Evolutionary conservation across 805 yeast genomes (phyloP), one percentile per base, ranked within the genome.

Genomic region (Saturnispora gosingensis): DNA sequence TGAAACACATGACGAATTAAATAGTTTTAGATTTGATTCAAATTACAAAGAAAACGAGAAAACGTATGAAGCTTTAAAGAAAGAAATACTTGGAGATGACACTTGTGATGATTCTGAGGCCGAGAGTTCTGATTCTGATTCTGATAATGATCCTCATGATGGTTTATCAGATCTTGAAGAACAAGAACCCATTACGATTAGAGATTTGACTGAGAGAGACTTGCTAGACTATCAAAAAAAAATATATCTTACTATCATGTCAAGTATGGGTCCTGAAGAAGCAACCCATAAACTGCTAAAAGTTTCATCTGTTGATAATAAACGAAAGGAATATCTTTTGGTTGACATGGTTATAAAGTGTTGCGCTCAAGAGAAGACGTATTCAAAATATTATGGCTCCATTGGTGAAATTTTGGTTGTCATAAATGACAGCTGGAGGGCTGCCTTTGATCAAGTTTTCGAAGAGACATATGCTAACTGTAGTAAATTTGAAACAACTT

Each of bases 211-310:
- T 0, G 83, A 83, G 45, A 68, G 82, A 0, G 79, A 79, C 25
- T 66, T 82, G 30, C 71, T 81, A 2, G 80, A 81, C 48, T 80
- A 81, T 58, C 88, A 88, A 58, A 88, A 88, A 59, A 77, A 77
- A 1, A 84, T 91, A 2, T 91, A 91, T 59, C 69, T 90, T 28
- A 83, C 91, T 0, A 71, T 93, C 9, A 88, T 87, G 83, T 88
- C 97, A 22, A 82, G 96, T 54, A 78, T 91, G 83, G 83, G 95
- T 0, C 81, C 90, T 5, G 96, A 88, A 58, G 99, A 93, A 70
- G 91, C 96, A 0, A 89, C 88, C 1, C 98, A 90, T 65, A 90
- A 90, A 64, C 67, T 93, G 5, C 58, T 86, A 40, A 78, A 76
- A 60, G 60, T 86, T 11, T 54, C 62, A 5, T 68, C 73, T 2